A percentile compares a stretch with the other conserved stretches of the same genome.
These are phyloP conservation scores for Hawksworthiomyces lignivorus DNA, from an alignment of 2,329 filamentous ascomycete species.

Conservation along the genomic window DNA sequence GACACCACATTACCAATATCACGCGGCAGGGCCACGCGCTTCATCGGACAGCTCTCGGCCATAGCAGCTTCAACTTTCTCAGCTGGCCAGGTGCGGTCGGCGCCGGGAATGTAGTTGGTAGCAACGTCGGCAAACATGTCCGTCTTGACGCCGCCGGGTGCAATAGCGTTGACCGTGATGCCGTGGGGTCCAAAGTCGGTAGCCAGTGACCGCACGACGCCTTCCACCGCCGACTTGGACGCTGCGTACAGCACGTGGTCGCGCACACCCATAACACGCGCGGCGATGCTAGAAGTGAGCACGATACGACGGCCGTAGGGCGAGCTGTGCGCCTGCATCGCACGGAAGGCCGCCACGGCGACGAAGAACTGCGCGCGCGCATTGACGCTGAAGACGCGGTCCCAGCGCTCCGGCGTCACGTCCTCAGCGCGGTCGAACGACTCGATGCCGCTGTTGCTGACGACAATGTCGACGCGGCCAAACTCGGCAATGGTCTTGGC, in stretches of 20 bases:
- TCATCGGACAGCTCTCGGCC: too few species aligned
- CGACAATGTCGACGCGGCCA: conserved; percentile 53
- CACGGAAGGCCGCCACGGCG: conserved; percentile 51
- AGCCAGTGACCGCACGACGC: conserved; percentile 73
- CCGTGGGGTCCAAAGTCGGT: conserved; percentile 33
- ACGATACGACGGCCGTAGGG: conserved; percentile 53
- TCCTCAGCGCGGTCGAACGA: conserved; percentile 50
- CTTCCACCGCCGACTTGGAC: conserved; percentile 73
- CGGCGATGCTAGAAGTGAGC: conserved; percentile 45
- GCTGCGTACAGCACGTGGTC: conserved; percentile 55
- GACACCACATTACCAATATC: conserved; percentile 23
- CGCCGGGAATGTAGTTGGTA: conserved; percentile 27
- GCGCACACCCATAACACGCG: neutral
- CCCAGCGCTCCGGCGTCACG: conserved; percentile 48
- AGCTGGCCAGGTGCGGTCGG: conserved; percentile 22
- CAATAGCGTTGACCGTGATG: conserved; percentile 27
- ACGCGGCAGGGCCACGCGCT: conserved; percentile 19
- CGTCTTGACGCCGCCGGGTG: conserved; percentile 32
- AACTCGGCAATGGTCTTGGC: conserved; percentile 48
- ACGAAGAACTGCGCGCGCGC: conserved; percentile 55
- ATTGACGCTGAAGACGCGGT: conserved; percentile 53
- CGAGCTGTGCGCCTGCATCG: conserved; percentile 49
- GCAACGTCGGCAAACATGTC: conserved; percentile 55
- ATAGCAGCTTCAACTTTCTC: too few species aligned
- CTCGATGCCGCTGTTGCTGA: conserved; percentile 52